Evolutionary conservation across 2,329 filamentous ascomycete genomes (phyloP), one percentile per base, ranked within the genome.

Genomic region (Malbranchea zuffiana): DNA sequence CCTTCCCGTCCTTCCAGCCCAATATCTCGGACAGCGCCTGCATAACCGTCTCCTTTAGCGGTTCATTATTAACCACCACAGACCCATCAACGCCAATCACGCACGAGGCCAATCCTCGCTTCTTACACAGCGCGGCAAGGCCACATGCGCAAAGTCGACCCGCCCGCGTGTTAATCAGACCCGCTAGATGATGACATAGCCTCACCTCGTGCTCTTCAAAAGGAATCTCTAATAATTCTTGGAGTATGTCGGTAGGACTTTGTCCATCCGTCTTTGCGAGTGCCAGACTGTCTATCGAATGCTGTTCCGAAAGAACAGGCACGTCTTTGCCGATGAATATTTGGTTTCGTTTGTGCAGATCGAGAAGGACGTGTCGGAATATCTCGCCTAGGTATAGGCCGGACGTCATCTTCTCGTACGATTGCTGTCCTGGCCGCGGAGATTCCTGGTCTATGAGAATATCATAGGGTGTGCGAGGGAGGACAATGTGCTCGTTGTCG

Each of bases 41-140:
- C 10, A 90, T 88, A 39, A 87, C 86, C 37, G 90, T 81, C 40
- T 78, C 75, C 71, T 95, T 94, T 74, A 98, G 96, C 65, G 94
- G 82, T 10, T 90, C 90, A 66, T 96, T 98, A 62, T 96, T 96
- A 72, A 93, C 95, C 69, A 98, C 96, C 37, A 98, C 88, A 13
- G 84, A 93, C 23, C 90, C 90, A 56, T 98, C 90, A 35, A 90
- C 90, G 51, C 90, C 90, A 29, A 96, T 90, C 61, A 96, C 88
- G 67, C 84, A 93, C 24, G 74, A 72, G 54, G 81, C 65, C 61
- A 87, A 88, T 48, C 75, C 74, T 74, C 95, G 95, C 78, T 96
- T 96, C 67, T 80, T 92, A 73, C 82, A 86, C 54, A 98, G 94
- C 41, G 88, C 90, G 10, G 88, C 86, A 37, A 96, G 83, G 63